Evolutionary conservation across 176 grass and related monocot genomes (phyloP).

Genomic region (Bothriochloa decipiens): DNA sequence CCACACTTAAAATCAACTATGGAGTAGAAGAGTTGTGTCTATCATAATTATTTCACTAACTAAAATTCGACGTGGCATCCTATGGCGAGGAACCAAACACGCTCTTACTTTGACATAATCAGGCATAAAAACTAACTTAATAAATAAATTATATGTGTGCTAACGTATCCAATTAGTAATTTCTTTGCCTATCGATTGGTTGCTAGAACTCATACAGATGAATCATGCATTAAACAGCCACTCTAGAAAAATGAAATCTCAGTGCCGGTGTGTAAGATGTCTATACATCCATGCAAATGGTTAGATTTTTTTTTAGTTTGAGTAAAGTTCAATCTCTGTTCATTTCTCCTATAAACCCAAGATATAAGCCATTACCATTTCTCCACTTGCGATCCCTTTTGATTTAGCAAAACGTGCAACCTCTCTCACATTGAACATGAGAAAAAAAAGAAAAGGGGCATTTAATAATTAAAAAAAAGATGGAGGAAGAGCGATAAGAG

Average conservation of each 20-base stretch:
- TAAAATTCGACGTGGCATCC: too few relatives aligned
- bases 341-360: not conserved
- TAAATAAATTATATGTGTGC: too few relatives aligned
- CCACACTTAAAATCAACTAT: too few relatives aligned
- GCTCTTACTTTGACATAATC: not conserved
- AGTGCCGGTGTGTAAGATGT: too few relatives aligned
- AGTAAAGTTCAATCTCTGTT: not conserved
- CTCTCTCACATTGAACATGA: not conserved
- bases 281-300: not conserved
- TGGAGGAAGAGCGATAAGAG: not conserved
- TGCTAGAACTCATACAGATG: not conserved
- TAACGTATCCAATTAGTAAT: not conserved
- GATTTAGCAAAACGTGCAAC: not conserved
- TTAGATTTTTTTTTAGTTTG: not conserved
- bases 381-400: not conserved
- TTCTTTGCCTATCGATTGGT: not conserved
- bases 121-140: not conserved
- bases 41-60: too few relatives aligned
- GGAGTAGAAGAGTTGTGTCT: too few relatives aligned
- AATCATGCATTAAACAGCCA: not conserved
- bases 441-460: not conserved
- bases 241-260: too few relatives aligned
- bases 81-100: too few relatives aligned
- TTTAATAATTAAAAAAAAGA: not conserved
- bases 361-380: too few relatives aligned